These are phyloP conservation scores for Albifimbria verrucaria DNA, from an alignment of 2,329 filamentous ascomycete species.

Conservation along the genomic window DNA sequence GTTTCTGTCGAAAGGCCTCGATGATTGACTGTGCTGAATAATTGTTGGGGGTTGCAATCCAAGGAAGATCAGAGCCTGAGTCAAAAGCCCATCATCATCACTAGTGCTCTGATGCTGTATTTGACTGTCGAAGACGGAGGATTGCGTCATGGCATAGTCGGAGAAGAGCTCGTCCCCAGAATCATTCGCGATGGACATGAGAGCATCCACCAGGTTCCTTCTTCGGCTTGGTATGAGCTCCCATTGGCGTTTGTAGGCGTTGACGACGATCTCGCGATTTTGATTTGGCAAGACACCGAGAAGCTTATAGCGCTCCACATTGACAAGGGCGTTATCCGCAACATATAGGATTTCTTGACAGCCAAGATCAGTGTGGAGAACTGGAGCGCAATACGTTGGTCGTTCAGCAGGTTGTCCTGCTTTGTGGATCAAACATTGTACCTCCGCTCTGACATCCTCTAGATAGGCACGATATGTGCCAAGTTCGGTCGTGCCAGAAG, in stretches of 20 bases:
- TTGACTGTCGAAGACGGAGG: constrained; percentile 36
- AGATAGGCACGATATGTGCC: constrained; percentile 43
- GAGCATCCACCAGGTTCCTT: constrained; percentile 26
- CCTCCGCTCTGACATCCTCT: constrained; percentile 47
- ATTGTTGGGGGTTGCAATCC: constrained; percentile 32
- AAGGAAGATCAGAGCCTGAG: constrained; percentile 30
- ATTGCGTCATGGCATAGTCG: constrained; percentile 35
- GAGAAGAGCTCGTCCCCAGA: constrained; percentile 29
- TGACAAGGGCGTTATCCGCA: constrained; percentile 22
- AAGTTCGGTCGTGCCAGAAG: constrained; percentile 31
- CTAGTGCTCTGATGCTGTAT: constrained; percentile 19
- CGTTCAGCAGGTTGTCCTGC: constrained; percentile 26
- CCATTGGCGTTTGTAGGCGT: constrained; percentile 39
- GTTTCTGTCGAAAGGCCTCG: constrained; percentile 30
- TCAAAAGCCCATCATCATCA: constrained; percentile 27
- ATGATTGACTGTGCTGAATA: constrained; percentile 31
- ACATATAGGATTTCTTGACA: constrained; percentile 26
- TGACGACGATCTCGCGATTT: constrained; percentile 29
- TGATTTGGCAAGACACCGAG: constrained; percentile 36
- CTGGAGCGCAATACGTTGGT: constrained; percentile 24
- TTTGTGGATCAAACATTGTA: constrained; percentile 40
- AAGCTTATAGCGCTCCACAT: constrained; percentile 29
- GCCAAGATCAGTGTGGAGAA: constrained; percentile 28
- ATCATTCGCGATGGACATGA: constrained; percentile 32
- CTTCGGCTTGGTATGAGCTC: constrained; percentile 28